phyloP scores from a whole-genome alignment of 2,329 filamentous ascomycete species.

The Fusarium sp. region DNA sequence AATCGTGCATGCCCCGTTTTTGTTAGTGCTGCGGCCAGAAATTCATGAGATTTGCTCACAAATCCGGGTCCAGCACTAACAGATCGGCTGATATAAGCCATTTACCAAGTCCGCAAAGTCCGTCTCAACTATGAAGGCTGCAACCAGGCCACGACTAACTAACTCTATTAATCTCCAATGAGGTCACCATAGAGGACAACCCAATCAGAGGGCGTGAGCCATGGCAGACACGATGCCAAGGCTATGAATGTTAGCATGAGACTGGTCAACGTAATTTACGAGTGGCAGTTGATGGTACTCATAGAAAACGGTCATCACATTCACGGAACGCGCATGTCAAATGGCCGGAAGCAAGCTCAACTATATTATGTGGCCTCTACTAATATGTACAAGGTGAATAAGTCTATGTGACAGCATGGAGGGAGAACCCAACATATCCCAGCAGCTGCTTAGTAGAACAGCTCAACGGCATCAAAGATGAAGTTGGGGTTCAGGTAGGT shows the following conservation, averaged over 20 bases:
- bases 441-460: slow-evolving; percentile 37
- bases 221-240: not conserved
- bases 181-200: not conserved
- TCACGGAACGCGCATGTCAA: not conserved
- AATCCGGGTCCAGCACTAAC: slow-evolving; percentile 11
- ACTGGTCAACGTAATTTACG: not conserved
- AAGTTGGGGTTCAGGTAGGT: slow-evolving; percentile 69
- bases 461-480: slow-evolving; percentile 45
- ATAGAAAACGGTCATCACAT: not conserved
- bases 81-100: slow-evolving; percentile 42
- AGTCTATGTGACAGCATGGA: not conserved
- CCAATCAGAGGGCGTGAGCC: not conserved
- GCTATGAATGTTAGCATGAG: not conserved
- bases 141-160: not conserved
- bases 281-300: not conserved
- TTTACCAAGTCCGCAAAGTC: slow-evolving; percentile 26
- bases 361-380: slow-evolving; percentile 7
- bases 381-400: slow-evolving; percentile 38
- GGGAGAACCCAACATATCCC: not conserved
- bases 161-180: not conserved
- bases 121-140: not conserved
- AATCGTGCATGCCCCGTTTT: not conserved
- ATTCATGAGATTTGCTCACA: not conserved
- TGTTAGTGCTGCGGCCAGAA: slow-evolving; percentile 20
- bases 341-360: not conserved